Percentiles rank a stretch among this genome's conserved stretches.
phyloP scores from a whole-genome alignment of 2,329 filamentous ascomycete genomes.

The Aspergillus piperis region DNA sequence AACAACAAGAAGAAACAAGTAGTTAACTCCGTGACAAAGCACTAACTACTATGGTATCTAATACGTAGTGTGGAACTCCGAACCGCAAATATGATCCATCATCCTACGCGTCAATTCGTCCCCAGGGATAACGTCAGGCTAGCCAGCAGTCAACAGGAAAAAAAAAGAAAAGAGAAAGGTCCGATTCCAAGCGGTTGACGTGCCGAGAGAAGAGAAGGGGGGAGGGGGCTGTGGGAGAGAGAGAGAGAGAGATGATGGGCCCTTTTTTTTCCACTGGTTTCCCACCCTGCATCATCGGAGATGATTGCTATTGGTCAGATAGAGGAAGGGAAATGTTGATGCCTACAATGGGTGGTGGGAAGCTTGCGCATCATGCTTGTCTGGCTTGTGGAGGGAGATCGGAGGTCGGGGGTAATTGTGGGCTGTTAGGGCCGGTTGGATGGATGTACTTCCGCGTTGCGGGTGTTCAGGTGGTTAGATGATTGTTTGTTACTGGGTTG shows the following conservation, averaged over 20 bases:
- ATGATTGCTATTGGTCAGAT: not conserved
- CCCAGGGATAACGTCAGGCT: slow-evolving; percentile 1
- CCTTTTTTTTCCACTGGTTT: not conserved
- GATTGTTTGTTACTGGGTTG: not conserved
- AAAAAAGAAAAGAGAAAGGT: not conserved
- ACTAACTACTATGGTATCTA: too few species aligned
- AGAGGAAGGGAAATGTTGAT: slow-evolving; percentile 1
- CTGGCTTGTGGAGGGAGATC: not conserved
- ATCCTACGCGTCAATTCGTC: slow-evolving; percentile 1
- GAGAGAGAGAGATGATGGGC: too few species aligned
- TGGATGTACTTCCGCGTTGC: not conserved
- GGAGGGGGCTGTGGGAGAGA: not conserved
- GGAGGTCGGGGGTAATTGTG: not conserved
- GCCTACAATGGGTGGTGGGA: slow-evolving; percentile 1
- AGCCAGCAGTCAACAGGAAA: too few species aligned
- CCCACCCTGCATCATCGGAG: not conserved
- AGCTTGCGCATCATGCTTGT: not conserved
- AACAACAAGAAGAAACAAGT: too few species aligned
- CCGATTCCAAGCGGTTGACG: slow-evolving; percentile 1
- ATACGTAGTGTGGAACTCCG: not conserved
- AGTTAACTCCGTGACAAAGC: not conserved
- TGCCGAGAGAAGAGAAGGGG: not conserved
- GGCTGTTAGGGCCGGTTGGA: not conserved
- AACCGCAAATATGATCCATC: not conserved
- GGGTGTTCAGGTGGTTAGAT: not conserved